Evolutionary conservation across 2,329 filamentous ascomycete species (phyloP).

Genomic region (Rhinocladiella mackenziei): DNA sequence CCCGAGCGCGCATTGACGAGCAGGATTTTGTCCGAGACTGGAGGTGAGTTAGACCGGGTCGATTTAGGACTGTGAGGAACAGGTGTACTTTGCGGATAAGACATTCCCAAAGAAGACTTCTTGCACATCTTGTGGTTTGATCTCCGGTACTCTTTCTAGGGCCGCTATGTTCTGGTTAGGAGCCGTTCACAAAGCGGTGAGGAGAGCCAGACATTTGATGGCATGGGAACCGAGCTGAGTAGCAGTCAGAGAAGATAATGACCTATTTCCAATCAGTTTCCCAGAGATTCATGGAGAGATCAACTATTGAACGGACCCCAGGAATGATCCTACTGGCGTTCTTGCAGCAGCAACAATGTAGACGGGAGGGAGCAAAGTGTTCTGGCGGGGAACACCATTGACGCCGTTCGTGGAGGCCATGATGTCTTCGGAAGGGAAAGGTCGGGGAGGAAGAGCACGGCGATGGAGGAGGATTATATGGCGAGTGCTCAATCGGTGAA

Average conservation of each 20-base stretch:
- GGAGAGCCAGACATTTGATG: slow-evolving; percentile 70
- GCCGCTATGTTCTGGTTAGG: slow-evolving; percentile 51
- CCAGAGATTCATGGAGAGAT: not conserved
- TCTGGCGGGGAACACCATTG: slow-evolving; percentile 25
- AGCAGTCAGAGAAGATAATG: slow-evolving; percentile 80
- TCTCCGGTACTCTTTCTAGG: slow-evolving; percentile 75
- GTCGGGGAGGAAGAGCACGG: not conserved
- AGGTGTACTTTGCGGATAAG: slow-evolving; percentile 77
- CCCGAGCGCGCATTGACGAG: slow-evolving; percentile 85
- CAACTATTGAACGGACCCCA: slow-evolving; percentile 61
- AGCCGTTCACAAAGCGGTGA: slow-evolving; percentile 5
- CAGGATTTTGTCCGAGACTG: slow-evolving; percentile 92
- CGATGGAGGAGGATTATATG: not conserved
- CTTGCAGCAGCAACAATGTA: slow-evolving; percentile 92
- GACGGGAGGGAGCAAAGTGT: slow-evolving; percentile 67
- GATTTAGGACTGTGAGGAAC: slow-evolving; percentile 4
- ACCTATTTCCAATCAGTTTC: slow-evolving; percentile 52
- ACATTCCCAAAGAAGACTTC: slow-evolving; percentile 99
- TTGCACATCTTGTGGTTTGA: slow-evolving; percentile 86
- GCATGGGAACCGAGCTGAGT: slow-evolving; percentile 83
- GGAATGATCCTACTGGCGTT: slow-evolving; percentile 90
- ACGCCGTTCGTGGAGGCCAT: slow-evolving; percentile 25
- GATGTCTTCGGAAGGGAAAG: slow-evolving; percentile 5
- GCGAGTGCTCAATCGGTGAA: not conserved
- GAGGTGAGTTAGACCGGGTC: not conserved